phyloP scores from a whole-genome alignment of 108 stramenopile genomes.

The Cyclotella baltica region DNA sequence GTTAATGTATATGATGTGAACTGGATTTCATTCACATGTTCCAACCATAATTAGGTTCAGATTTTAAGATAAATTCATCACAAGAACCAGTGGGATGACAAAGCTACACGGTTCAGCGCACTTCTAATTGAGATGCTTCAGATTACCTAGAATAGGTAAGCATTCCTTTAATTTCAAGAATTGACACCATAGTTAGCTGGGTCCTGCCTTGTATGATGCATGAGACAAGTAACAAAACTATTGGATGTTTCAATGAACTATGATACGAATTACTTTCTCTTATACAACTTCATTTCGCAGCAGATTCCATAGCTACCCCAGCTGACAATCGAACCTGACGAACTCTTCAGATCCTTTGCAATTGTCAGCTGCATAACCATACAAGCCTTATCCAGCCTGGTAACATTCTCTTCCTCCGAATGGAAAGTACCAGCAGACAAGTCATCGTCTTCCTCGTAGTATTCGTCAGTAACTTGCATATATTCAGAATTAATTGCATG shows the following conservation, averaged over 20 bases:
- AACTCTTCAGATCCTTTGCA: constrained; percentile 15
- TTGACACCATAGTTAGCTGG: too few species aligned
- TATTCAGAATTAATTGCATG: constrained; percentile 11
- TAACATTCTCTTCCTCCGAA: constrained; percentile 25
- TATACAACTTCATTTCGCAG: not conserved
- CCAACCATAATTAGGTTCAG: too few species aligned
- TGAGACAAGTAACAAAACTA: too few species aligned
- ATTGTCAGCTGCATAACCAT: constrained; percentile 40
- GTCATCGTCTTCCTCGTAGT: constrained; percentile 26
- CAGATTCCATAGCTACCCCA: not conserved
- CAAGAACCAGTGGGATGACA: too few species aligned
- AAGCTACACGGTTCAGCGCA: too few species aligned
- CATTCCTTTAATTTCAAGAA: too few species aligned
- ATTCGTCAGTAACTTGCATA: constrained; percentile 19
- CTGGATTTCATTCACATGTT: too few species aligned
- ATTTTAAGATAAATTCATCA: too few species aligned
- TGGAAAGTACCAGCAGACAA: constrained; percentile 16
- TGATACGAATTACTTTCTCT: not conserved
- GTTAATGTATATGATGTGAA: too few species aligned
- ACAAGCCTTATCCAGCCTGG: constrained; percentile 33
- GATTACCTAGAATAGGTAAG: too few species aligned
- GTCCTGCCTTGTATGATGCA: too few species aligned
- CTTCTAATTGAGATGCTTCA: too few species aligned
- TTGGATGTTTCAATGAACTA: not conserved
- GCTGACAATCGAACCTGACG: not conserved